These are phyloP conservation scores for Heliophila coronopifolia DNA, from an alignment of 441 rosid genomes.

Conservation along the genomic window DNA sequence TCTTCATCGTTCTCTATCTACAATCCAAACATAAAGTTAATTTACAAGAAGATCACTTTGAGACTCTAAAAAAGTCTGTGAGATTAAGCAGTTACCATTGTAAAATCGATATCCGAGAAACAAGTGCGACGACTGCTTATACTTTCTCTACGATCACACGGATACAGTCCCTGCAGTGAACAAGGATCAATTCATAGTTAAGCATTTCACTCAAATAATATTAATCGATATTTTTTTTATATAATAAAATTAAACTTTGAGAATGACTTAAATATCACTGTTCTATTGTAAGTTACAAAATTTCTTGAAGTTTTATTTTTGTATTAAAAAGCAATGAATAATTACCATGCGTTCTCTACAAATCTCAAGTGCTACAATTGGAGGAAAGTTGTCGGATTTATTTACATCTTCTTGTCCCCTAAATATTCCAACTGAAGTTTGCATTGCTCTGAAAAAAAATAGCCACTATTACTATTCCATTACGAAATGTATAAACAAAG, in stretches of 20 bases:
- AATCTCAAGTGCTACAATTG: conserved; percentile 56
- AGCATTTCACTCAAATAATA: background rate
- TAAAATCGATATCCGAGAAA: conserved; percentile 63
- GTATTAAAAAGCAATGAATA: background rate
- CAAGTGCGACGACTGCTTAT: conserved; percentile 34
- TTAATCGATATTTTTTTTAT: background rate
- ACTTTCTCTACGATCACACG: conserved; percentile 60
- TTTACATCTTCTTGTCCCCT: conserved; percentile 29
- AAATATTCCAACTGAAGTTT: conserved; percentile 68
- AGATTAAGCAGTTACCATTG: conserved; percentile 42
- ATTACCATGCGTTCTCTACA: conserved; percentile 76
- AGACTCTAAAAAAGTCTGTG: background rate
- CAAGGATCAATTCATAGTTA: background rate
- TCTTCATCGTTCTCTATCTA: conserved; percentile 74
- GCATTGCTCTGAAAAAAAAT: conserved; percentile 51
- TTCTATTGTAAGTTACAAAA: background rate
- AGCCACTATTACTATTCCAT: background rate
- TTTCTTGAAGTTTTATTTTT: background rate
- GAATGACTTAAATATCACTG: background rate
- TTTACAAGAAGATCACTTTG: background rate
- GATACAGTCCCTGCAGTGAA: conserved; percentile 49
- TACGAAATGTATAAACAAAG: background rate
- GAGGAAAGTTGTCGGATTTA: conserved; percentile 33
- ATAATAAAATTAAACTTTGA: background rate
- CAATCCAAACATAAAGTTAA: background rate